Percentiles rank a stretch among this genome's conserved stretches.
These are phyloP conservation scores for Raphanus sativus DNA, from an alignment of 345 rosid species.

Conservation along the genomic window DNA sequence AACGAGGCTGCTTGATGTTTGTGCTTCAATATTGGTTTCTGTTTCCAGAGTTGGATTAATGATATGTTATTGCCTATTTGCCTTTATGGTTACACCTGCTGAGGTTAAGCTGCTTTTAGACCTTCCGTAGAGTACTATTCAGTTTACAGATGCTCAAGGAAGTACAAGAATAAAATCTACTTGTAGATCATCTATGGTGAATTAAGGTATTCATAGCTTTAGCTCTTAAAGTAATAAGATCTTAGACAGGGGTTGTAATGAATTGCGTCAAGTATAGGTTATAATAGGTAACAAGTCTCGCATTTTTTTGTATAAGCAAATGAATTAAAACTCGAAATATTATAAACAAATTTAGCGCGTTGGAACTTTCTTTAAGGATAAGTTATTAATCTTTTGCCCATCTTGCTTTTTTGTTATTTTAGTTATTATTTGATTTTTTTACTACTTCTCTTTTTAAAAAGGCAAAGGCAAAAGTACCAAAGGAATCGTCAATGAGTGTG, in stretches of 20 bases:
- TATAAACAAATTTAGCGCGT: slow-evolving; percentile 19
- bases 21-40: not conserved
- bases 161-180: not conserved
- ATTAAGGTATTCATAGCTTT: not conserved
- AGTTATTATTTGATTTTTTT: not conserved
- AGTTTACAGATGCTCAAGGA: not conserved
- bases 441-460: not conserved
- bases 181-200: not conserved
- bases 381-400: slow-evolving; percentile 29
- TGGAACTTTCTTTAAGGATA: slow-evolving; percentile 27
- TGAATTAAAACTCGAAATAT: slow-evolving; percentile 1
- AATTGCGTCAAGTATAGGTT: not conserved
- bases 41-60: not conserved
- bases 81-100: too few relatives aligned
- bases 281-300: not conserved
- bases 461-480: slow-evolving; percentile 31
- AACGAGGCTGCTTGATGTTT: not conserved
- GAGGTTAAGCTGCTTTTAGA: not conserved
- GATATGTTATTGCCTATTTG: not conserved
- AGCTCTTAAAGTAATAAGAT: too few relatives aligned
- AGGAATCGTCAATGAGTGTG: slow-evolving; percentile 32
- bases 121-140: not conserved
- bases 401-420: slow-evolving; percentile 22
- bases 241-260: too few relatives aligned
- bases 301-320: not conserved